Evolutionary conservation across 2,329 filamentous ascomycete species (phyloP), one percentile per base, ranked within the genome.

Genomic region (Aspergillus latus): DNA sequence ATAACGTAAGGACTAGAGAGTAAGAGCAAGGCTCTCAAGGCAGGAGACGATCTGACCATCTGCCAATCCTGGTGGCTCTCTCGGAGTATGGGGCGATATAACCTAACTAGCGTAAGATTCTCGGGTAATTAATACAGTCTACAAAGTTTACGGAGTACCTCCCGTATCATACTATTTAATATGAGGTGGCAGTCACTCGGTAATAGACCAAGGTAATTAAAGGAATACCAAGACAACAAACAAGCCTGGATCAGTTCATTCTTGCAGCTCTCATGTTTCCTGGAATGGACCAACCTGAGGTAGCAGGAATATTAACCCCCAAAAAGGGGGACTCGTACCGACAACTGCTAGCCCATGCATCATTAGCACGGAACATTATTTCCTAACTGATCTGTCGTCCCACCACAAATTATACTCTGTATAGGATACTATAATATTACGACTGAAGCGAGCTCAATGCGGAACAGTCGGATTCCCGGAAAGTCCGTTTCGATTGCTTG

Each of bases 1-100:
- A 62, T 62, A 62, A 63, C 61, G 61, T 61, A 63, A 62, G 60
- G 60, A 59, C 48, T 57, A 62, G 61, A 59, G 60, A 59, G 45
- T 57, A 61, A 56, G 57, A 59, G 56, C 53, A 56, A 54, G 37
- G 34, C 39, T 42, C 42, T 21, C 28, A 21, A 32, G 44, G 39
- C 39, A 42, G 15, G 13, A 46, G 44, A 6, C 16, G 40, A 46
- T 46, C 44, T 46, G 44, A 46, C 44, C 44, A 46, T 46, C 44
- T 26, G 44, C n/a, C 29, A 46, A 46, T n/a, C 13, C 32, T 34
- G 44, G 28, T 46, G 26, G 26, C 8, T 10, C 29, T 21, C 32
- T 34, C 9, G 34, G 34, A 13, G 9, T 9, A 37, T 37, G 34
- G 34, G 13, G 34, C 10, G 34, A 37, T 37, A 10, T 8, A 37